These are phyloP conservation scores for Rheum nobile DNA, from an alignment of 148 eudicot species.

Conservation along the genomic window DNA sequence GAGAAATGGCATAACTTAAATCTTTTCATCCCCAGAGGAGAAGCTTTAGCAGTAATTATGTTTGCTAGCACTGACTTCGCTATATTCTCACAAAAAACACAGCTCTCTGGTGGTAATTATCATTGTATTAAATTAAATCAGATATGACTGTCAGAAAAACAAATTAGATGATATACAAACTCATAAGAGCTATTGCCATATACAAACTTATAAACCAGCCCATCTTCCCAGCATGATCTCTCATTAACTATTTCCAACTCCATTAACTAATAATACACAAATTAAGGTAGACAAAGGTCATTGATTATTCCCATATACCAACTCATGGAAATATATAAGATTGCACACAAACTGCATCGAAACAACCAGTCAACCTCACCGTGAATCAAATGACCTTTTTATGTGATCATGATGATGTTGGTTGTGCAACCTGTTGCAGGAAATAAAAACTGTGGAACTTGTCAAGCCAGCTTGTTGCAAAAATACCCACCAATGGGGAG, in stretches of 20 bases:
- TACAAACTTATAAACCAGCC: neutral
- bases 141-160: neutral
- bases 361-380: constrained; percentile 32
- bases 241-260: neutral
- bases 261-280: neutral
- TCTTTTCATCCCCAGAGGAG: constrained; percentile 91
- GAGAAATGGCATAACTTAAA: constrained; percentile 91
- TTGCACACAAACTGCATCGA: neutral
- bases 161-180: neutral
- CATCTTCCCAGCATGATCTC: neutral
- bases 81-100: neutral
- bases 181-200: neutral
- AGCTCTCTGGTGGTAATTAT: neutral
- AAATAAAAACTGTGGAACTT: no score
- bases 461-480: no score
- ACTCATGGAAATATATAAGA: neutral
- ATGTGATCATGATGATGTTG: no score
- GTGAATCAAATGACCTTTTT: no score
- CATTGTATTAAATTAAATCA: neutral
- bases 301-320: neutral
- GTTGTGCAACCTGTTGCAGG: no score
- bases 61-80: neutral
- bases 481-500: constrained; percentile 53
- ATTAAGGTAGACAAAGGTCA: neutral
- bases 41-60: neutral